Base-by-base conservation (phyloP, 2,329 filamentous ascomycete species). In the Fusarium pseudoanthophilum region DNA sequence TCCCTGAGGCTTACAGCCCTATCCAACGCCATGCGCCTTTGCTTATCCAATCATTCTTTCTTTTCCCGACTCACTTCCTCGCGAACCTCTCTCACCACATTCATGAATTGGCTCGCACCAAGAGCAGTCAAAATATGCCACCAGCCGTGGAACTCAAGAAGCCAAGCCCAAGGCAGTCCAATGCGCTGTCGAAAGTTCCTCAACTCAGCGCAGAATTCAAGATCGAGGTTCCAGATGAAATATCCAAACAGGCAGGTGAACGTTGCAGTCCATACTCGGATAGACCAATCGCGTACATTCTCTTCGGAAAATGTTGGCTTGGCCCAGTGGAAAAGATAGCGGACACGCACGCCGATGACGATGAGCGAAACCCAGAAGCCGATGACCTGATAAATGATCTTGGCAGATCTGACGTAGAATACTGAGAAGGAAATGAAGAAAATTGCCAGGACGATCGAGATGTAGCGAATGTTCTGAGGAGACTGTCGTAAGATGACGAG, bases 101-200 rank as follows among this genome's bases (percentile, higher is more conserved):
- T 66, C 78, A 85, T 85, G 48, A 82, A 83, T 52, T 78, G 76
- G 30, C 83, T 84, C 9, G 88, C 88, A 2, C 87, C 85, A 26
- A 88, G 80, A 1, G 87, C 89, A 0, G 89, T 91, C 32, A 90
- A 80, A 21, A 91, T 79, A 73, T 91, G 89, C 89, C 89, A 91
- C 89, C 89, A 91, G 2, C 88, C 89, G 74, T 91, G 89, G 20
- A 91, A 75, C 79, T 91, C 89, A 9, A 91, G 77, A 1, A 88
- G 39, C 78, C 87, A 89, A 4, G 85, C 86, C 84, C 83, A 88
- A 0, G 89, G 89, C 48, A 89, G 77, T 0, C 89, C 89, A 5
- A 90, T 72, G 0, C 60, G 71, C 13, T 80, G 79, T 55, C 88
- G 85, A 16, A 86, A 70, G 1, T 71, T 66, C 5, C 87, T 85